Conservation (phyloP, 1,139 yeast genomes). For the Kurtzmaniella quercitrusa region DNA sequence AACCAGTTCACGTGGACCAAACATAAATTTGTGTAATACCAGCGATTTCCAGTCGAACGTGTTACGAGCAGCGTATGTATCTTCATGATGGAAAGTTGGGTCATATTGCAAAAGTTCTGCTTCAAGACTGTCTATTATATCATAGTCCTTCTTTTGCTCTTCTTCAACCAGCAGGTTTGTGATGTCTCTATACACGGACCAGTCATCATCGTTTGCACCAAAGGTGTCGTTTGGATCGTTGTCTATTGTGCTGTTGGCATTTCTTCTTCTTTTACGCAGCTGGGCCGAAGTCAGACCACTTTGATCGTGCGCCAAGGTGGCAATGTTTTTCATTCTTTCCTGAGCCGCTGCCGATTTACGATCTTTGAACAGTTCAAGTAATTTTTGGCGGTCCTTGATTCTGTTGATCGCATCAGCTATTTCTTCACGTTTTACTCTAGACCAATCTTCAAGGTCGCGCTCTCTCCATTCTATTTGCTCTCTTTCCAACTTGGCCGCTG, state of each 20-base stretch:
- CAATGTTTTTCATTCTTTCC: slow-evolving; percentile 86
- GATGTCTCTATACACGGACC: slow-evolving; percentile 87
- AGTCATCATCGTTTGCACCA: slow-evolving; percentile 95
- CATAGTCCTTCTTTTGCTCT: slow-evolving; percentile 68
- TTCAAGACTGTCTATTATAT: slow-evolving; percentile 60
- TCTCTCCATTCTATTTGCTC: slow-evolving; percentile 78
- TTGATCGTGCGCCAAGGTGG: slow-evolving; percentile 80
- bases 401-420: slow-evolving; percentile 53
- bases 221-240: slow-evolving; percentile 92
- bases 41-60: slow-evolving; percentile 80
- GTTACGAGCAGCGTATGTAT: slow-evolving; percentile 72
- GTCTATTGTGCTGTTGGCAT: slow-evolving; percentile 62
- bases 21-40: slow-evolving; percentile 73
- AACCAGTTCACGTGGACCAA: slow-evolving; percentile 77
- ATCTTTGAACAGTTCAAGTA: slow-evolving; percentile 77
- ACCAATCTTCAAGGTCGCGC: slow-evolving; percentile 75
- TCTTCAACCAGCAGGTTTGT: slow-evolving; percentile 70
- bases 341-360: slow-evolving; percentile 91
- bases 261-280: slow-evolving; percentile 49
- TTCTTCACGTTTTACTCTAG: slow-evolving; percentile 60
- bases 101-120: slow-evolving; percentile 74
- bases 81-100: slow-evolving; percentile 81
- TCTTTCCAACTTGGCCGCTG: slow-evolving; percentile 48
- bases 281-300: slow-evolving; percentile 36
- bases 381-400: slow-evolving; percentile 64